Base-by-base conservation (phyloP, 176 grass and related monocot species). In the Oryza meridionalis region DNA sequence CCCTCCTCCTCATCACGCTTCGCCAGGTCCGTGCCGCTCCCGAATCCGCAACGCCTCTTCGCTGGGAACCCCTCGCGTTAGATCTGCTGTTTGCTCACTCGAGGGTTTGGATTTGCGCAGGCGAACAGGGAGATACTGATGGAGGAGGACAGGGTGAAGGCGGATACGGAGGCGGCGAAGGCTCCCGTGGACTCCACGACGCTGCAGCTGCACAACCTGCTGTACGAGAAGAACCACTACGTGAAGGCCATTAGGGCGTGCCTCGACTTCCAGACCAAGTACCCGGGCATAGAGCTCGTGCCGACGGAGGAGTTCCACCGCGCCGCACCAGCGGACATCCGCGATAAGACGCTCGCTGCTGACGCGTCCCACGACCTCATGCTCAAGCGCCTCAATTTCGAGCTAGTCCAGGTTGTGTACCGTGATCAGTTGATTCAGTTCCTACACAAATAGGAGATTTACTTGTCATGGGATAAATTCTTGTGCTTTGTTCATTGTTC, bases 161-260 rank as follows among this genome's bases (percentile, higher is more conserved):
- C 66, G 16, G 93, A 96, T 79, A 99, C 91, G 26, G 96, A 99
- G 81, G 71, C 89, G 27, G 93, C 96, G 1, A 99, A 99, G 83
- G 87, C 85, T 49, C 96, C 93, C 43, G 96, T 99, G 86, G 96
- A 99, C 80, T 96, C 92, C 61, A 94, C 93, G 25, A 99, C 93
- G 21, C 89, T 99, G 29, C 90, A 90, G 77, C 83, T 96, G 50
- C 96, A 99, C 86, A 96, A 99, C 77, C 84, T 99, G 50, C 38
- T 99, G 70, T 99, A 99, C 72, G 96, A 99, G 91, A 99, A 99
- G 89, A 96, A 99, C 63, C 93, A 99, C 87, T 99, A 99, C 81
- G 88, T 92, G n/a, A 99, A 99, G 81, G 90, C 91, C 35, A 99
- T 96, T 10, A 92, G 94, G 61, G 84, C 88, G 14, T 99, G 93